Conservation (phyloP, 2,329 filamentous ascomycete species). For the Fusarium nematophilum region DNA sequence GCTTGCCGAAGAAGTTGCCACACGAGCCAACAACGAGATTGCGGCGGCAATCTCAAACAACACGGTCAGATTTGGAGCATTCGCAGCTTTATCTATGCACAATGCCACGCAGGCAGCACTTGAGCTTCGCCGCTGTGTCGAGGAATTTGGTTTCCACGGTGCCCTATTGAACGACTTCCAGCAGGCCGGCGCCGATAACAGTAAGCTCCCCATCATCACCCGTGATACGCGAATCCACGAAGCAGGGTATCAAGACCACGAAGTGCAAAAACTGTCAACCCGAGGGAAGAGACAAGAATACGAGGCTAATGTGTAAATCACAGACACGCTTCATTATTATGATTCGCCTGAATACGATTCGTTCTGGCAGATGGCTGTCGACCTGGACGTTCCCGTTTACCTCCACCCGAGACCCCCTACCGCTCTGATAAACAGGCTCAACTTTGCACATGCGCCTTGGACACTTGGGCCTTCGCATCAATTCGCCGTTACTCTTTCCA, state of each 20-base stretch:
- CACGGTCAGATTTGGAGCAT: neutral
- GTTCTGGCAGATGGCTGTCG: slow-evolving; percentile 14
- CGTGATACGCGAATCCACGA: too few species aligned
- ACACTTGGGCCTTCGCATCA: too few species aligned
- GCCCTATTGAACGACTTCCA: slow-evolving; percentile 27
- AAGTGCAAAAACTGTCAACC: too few species aligned
- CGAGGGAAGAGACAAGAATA: neutral
- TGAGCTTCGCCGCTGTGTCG: slow-evolving; percentile 10
- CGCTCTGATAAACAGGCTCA: too few species aligned
- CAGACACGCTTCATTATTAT: too few species aligned
- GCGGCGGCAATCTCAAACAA: neutral
- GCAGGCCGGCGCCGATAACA: neutral
- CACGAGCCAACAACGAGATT: slow-evolving; percentile 9
- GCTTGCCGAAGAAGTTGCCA: neutral
- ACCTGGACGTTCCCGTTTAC: slow-evolving; percentile 20
- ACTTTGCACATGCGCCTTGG: too few species aligned
- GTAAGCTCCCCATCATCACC: too few species aligned
- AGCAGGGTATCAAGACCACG: too few species aligned
- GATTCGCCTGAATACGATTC: slow-evolving; percentile 8
- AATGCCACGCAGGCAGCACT: neutral
- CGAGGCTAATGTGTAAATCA: too few species aligned
- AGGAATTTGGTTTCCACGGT: slow-evolving; percentile 1
- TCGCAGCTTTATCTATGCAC: slow-evolving; percentile 22
- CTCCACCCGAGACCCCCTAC: slow-evolving; percentile 24
- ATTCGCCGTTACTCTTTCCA: too few species aligned